Evolutionary conservation across 179 eudicot genomes (phyloP).

Genomic region (Patellifolia procumbens): DNA sequence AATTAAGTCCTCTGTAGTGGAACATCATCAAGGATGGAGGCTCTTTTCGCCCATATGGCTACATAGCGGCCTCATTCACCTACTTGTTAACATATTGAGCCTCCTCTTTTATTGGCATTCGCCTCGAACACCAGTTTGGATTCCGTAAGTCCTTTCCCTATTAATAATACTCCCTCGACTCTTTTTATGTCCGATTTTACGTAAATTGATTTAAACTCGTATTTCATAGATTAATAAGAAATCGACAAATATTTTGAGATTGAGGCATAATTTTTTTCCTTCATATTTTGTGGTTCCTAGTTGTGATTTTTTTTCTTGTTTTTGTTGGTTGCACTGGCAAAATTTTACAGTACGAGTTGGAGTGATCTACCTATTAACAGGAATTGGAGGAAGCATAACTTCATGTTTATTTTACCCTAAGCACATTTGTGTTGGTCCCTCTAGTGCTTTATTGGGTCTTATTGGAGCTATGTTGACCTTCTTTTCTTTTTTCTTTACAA

Average conservation of each 20-base stretch:
- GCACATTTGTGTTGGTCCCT: slow-evolving; percentile 68
- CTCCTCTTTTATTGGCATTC: slow-evolving; percentile 71
- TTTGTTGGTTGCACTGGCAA: neutral
- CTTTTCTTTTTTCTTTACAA: slow-evolving; percentile 68
- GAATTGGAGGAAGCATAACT: slow-evolving; percentile 69
- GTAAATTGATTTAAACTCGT: no score
- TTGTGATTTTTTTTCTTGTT: neutral
- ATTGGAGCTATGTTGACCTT: slow-evolving; percentile 85
- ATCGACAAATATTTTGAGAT: no score
- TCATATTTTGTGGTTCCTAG: no score
- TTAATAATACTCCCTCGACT: neutral
- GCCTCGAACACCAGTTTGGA: slow-evolving; percentile 83
- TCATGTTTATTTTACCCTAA: slow-evolving; percentile 55
- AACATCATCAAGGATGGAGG: slow-evolving; percentile 69
- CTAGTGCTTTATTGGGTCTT: slow-evolving; percentile 76
- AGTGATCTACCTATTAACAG: slow-evolving; percentile 59
- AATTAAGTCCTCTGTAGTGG: slow-evolving; percentile 52
- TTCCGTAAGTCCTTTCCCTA: slow-evolving; percentile 45
- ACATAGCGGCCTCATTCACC: slow-evolving; percentile 74
- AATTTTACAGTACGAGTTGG: slow-evolving; percentile 63
- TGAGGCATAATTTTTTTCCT: no score
- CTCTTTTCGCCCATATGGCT: slow-evolving; percentile 77
- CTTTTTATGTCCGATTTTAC: no score
- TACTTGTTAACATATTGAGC: slow-evolving; percentile 67
- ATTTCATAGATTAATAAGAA: no score